Evolutionary conservation across 2,329 filamentous ascomycete species (phyloP), one percentile per base, ranked within the genome.

Genomic region (Macrophomina pseudophaseolina): DNA sequence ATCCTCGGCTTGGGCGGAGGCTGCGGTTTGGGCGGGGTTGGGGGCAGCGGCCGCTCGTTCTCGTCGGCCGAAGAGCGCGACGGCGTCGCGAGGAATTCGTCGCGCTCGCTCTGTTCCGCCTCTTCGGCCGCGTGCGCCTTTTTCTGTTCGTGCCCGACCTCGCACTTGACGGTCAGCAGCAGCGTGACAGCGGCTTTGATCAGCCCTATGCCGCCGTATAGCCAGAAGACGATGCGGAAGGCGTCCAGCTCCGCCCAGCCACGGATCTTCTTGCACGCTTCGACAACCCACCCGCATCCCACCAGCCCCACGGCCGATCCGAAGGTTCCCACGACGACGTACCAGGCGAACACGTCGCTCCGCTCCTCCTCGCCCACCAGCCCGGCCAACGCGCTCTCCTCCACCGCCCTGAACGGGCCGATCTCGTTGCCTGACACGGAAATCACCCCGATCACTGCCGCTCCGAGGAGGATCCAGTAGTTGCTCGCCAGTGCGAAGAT

Each of bases 211-310:
- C 72, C 70, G 2, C 79, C 80, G 68, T 83, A 83, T 1, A 79
- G 68, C 74, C 76, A 79, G 69, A 83, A 83, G 2, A 82, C 72
- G 0, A 76, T 68, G 2, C 78, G 76, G 53, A 79, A 82, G 0
- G 79, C 76, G 38, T 76, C 75, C 33, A 79, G 63, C 35, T 75
- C 73, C 2, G 70, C 75, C 78, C 79, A 82, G 2, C 77, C 77
- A 5, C 70, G 66, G 23, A 69, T 62, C 0, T 69, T 68, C 28
- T 76, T 71, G 28, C 81, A 66, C 1, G 59, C 59, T 46, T 80
- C 75, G 51, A 80, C 76, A 1, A 76, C 70, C 67, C 77, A 76
- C 2, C 81, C 81, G 14, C 77, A 75, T 0, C 74, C 71, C 4
- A 72, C 68, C 18, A 78, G 65, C 0, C 78, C 78, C 1, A 71